Evolutionary conservation across 1,284 basidiomycete species (phyloP).

Genomic region (Austroboletus rostrupii): DNA sequence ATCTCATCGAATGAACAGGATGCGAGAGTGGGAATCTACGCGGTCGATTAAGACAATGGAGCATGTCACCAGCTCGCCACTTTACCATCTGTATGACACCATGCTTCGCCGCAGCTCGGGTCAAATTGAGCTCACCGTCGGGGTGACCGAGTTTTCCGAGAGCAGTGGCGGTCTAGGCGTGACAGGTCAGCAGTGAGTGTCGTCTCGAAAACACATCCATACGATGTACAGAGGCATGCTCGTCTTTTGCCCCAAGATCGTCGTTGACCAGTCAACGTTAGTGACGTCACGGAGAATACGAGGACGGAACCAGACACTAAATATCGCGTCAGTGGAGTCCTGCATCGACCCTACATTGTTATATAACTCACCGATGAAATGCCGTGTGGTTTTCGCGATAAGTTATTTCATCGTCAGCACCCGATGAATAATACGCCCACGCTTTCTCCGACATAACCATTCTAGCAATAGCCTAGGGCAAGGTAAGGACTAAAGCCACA

Average conservation of each 20-base stretch:
- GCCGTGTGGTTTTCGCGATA: conserved; percentile 85
- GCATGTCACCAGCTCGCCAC: background rate
- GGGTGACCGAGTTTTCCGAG: conserved; percentile 92
- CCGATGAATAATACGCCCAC: conserved; percentile 89
- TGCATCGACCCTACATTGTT: background rate
- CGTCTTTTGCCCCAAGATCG: conserved; percentile 68
- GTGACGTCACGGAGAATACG: conserved; percentile 83
- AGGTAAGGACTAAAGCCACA: conserved; percentile 1
- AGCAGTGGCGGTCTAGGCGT: conserved; percentile 64
- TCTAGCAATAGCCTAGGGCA: conserved; percentile 67
- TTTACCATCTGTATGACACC: conserved; percentile 85
- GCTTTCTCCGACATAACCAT: conserved; percentile 74
- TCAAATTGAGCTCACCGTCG: conserved; percentile 86
- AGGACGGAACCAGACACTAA: conserved; percentile 90
- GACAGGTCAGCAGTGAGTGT: conserved; percentile 7
- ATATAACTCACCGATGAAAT: conserved; percentile 63
- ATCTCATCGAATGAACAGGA: conserved; percentile 90
- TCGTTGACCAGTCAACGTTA: conserved; percentile 79
- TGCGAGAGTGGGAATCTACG: conserved; percentile 83
- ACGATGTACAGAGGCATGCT: conserved; percentile 80
- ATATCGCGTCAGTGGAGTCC: background rate
- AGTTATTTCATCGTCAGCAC: conserved; percentile 86
- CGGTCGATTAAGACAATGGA: background rate
- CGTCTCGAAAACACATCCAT: conserved; percentile 10
- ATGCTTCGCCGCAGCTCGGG: conserved; percentile 77